A percentile compares a stretch with the other conserved stretches of the same genome.
Evolutionary conservation across 2,329 filamentous ascomycete species (phyloP).

Genomic region (Clonostachys sp.): DNA sequence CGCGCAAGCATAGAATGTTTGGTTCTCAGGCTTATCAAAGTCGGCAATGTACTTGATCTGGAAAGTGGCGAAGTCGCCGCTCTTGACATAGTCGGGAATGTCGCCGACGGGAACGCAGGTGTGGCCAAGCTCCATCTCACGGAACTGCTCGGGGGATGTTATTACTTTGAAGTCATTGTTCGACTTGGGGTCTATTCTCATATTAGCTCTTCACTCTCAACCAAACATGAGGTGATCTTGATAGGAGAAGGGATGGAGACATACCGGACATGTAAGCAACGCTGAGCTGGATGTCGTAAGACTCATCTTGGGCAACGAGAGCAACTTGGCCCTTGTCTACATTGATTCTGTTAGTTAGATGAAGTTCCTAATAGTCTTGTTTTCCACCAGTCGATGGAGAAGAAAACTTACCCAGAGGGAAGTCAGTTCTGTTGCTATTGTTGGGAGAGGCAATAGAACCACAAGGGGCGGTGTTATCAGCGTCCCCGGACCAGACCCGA

Average conservation of each 20-base stretch:
- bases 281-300: slow-evolving; percentile 46
- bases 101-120: slow-evolving; percentile 35
- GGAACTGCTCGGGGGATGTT: slow-evolving; percentile 24
- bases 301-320: slow-evolving; percentile 52
- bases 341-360: too few relatives aligned
- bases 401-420: slow-evolving; percentile 43
- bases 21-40: slow-evolving; percentile 32
- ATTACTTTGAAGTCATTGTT: slow-evolving; percentile 33
- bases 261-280: slow-evolving; percentile 47
- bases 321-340: slow-evolving; percentile 49
- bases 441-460: slow-evolving; percentile 40
- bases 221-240: not conserved
- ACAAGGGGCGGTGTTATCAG: slow-evolving; percentile 54
- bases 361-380: not conserved
- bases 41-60: slow-evolving; percentile 42
- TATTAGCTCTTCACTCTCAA: not conserved
- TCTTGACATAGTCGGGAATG: slow-evolving; percentile 21
- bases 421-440: slow-evolving; percentile 41
- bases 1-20: slow-evolving; percentile 44
- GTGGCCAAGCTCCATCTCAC: slow-evolving; percentile 36
- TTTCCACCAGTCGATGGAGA: not conserved
- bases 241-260: slow-evolving; percentile 3
- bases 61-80: slow-evolving; percentile 40
- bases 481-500: slow-evolving; percentile 45
- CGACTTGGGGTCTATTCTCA: slow-evolving; percentile 25